Evolutionary conservation across 306 rosid genomes (phyloP).

Genomic region (Prunus mume): DNA sequence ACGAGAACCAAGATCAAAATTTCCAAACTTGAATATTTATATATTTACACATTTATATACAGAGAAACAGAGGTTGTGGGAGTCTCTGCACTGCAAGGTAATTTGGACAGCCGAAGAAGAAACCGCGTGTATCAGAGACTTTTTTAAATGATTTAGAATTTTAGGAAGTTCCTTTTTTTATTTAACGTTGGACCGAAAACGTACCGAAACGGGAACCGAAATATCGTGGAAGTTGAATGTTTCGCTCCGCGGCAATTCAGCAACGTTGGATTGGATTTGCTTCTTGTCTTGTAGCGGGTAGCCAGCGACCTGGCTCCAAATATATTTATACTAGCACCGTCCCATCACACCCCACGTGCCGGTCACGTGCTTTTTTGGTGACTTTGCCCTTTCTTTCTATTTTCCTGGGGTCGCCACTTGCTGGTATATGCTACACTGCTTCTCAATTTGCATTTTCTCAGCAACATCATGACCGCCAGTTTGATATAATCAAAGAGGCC

Average conservation of each 20-base stretch:
- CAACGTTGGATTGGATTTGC: constrained; percentile 16
- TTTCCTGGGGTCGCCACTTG: not conserved
- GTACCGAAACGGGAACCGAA: not conserved
- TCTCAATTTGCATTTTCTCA: not conserved
- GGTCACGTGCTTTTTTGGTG: constrained; percentile 21
- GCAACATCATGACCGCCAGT: not conserved
- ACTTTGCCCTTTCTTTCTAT: not conserved
- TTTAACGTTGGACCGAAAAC: not conserved
- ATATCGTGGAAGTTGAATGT: constrained; percentile 13
- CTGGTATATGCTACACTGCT: not conserved
- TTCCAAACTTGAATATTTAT: not conserved
- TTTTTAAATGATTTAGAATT: not conserved
- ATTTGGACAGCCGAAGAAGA: constrained; percentile 21
- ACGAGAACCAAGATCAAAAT: not conserved
- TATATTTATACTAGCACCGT: constrained; percentile 37
- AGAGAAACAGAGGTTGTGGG: not conserved
- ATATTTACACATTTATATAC: not conserved
- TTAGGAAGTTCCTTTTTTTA: not conserved
- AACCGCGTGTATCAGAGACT: constrained; percentile 45
- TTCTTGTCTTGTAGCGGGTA: constrained; percentile 5
- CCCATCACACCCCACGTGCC: constrained; percentile 22
- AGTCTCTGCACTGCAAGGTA: not conserved
- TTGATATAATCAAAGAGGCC: not conserved
- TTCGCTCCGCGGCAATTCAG: constrained; percentile 17
- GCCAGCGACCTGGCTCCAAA: not conserved